Base-by-base conservation (phyloP, 192 early-diverging fungal genomes). In the Polychytrium aggregatum region DNA sequence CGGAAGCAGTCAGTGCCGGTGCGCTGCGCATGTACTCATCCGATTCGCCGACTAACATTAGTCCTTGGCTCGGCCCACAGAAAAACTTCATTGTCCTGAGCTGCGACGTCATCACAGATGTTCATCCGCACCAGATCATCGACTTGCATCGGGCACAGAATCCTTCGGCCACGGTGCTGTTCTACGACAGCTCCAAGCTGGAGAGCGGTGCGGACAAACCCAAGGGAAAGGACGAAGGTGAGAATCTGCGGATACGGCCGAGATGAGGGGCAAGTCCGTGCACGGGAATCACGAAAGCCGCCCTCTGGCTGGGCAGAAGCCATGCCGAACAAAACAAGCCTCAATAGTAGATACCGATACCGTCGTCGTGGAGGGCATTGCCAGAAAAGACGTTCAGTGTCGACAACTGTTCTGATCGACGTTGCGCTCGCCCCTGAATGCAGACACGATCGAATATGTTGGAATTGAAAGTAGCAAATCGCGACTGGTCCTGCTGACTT, bases 41-140 rank as follows among this genome's bases (percentile, higher is more conserved):
- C n/a, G n/a, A n/a, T n/a, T n/a, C n/a, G n/a, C n/a, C n/a, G n/a
- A n/a, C n/a, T n/a, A n/a, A n/a, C n/a, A n/a, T n/a, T n/a, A n/a
- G n/a, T n/a, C n/a, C n/a, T n/a, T n/a, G n/a, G n/a, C n/a, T n/a
- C n/a, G n/a, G n/a, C n/a, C n/a, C 13, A 16, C 20, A 70, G 86
- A 79, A 68, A 33, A 89, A 96, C 59, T 90, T 97, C 39, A 82
- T 98, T 36, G 84, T 97, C 9, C 64, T 97, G 37, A 77, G 82
- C 44, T 96, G 90, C 62, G 96, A 98, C 64, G 57, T 90, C 28
- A 71, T 94, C 33, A 83, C 87, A n/a, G 83, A 89, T 27, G 68
- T 90, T 13, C 74, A 83, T 7, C 82, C 92, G 27, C 80, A 82
- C 50, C 74, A 81, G 29, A 68, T 98, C 38, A 64, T 98, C 53